Base-by-base conservation (phyloP, 1,284 basidiomycete genomes). In the Schizopora paradoxa region DNA sequence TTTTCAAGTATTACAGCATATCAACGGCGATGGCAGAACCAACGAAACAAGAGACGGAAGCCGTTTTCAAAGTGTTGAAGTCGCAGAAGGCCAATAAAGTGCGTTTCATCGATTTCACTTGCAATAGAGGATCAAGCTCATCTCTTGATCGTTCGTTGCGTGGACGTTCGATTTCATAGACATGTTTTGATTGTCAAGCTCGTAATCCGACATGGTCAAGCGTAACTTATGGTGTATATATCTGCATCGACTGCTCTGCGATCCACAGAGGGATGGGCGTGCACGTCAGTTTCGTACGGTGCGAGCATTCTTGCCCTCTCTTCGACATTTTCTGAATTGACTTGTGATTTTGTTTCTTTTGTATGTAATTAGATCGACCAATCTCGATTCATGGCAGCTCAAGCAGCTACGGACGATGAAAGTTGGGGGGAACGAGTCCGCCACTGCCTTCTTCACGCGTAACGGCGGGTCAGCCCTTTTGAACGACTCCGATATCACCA, bases 201-300 rank as follows among this genome's bases (percentile, higher is more conserved):
- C 88, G 93, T 61, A 97, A 96, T 70, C 95, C 95, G 45, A 96
- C 94, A 38, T 99, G 95, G 95, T 86, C 93, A 2, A 94, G 90
- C 53, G 92, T 96, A 26, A 95, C 92, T 0, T 99, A 87, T 61
- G 95, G 91, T 41, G 85, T 99, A 36, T 99, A 99, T 68, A 95
- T 99, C 61, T 99, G 95, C 62, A 73, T 99, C 36, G 94, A 99
- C 58, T 99, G 95, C 73, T 98, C 94, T 4, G 90, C 86, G 53
- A 76, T 91, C 11, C 95, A 99, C 66, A 78, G 95, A 48, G 98
- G 96, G 66, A 86, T 98, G 79, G 95, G 95, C 56, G 96, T 99
- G 14, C 95, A 99, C 65, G 94, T 99, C 66, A 91, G 83, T 54
- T 99, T 99, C 62, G 95, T 99, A 36, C 76, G 93, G 88, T 93